phyloP scores from a whole-genome alignment of 176 grass and related monocot genomes.

The Thalia dealbata region DNA sequence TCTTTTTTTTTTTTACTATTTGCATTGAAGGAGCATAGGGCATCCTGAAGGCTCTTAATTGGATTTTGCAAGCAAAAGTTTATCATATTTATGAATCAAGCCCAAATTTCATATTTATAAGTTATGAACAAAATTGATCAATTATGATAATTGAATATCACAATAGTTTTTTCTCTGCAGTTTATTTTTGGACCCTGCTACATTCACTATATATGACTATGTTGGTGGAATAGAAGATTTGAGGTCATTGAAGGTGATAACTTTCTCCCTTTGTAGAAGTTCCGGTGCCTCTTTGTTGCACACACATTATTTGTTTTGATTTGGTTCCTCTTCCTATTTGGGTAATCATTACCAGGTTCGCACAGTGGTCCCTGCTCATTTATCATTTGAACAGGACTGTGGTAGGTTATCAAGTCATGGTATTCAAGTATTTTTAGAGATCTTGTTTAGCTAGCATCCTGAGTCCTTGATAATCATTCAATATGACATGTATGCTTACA shows the following conservation, averaged over 20 bases:
- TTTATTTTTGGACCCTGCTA: constrained; percentile 69
- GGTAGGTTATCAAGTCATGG: constrained; percentile 43
- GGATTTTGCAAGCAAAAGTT: neutral
- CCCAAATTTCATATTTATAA: neutral
- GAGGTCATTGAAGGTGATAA: constrained; percentile 58
- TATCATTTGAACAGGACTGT: constrained; percentile 75
- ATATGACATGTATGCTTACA: constrained; percentile 25
- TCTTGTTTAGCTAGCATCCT: neutral
- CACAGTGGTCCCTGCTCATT: constrained; percentile 55
- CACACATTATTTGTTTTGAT: neutral
- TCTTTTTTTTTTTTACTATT: constrained; percentile 3
- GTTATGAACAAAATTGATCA: too few species aligned
- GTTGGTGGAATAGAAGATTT: constrained; percentile 79
- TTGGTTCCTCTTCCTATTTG: constrained; percentile 22
- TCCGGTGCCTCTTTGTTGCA: constrained; percentile 17
- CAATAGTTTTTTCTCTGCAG: constrained; percentile 25
- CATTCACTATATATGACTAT: constrained; percentile 69
- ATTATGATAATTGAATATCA: constrained; percentile 2
- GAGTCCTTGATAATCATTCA: neutral
- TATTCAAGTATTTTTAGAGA: neutral
- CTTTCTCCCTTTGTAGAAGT: neutral
- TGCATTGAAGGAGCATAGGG: constrained; percentile 8
- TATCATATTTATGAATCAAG: neutral
- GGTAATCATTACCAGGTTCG: constrained; percentile 30
- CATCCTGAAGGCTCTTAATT: constrained; percentile 7